Percentiles rank a stretch among this genome's conserved stretches.
Conservation (phyloP, 169 alveolate species). For the Babesia sp. region DNA sequence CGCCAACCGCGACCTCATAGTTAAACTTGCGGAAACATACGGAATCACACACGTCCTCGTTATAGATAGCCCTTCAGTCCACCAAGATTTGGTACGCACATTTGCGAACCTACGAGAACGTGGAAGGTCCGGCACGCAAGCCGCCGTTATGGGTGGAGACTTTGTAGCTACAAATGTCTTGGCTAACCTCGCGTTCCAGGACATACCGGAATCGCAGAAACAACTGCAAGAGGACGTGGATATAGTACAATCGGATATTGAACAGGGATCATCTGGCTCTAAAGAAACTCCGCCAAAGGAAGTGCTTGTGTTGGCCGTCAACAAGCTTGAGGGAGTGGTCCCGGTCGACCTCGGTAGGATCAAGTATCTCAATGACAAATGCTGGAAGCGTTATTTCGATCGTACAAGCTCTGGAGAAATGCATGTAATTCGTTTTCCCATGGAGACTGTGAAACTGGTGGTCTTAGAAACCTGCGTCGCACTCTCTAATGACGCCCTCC, state of each 20-base stretch:
- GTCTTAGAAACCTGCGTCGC: conserved; percentile 44
- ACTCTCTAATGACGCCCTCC: conserved; percentile 72
- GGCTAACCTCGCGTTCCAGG: conserved; percentile 44
- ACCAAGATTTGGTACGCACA: conserved; percentile 68
- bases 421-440: conserved; percentile 61
- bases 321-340: conserved; percentile 76
- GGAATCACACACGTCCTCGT: conserved; percentile 79
- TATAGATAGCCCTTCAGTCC: conserved; percentile 83
- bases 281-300: conserved; percentile 5
- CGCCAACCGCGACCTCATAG: conserved; percentile 72
- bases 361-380: conserved; percentile 41
- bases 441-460: conserved; percentile 34
- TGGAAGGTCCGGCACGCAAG: neutral
- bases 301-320: conserved; percentile 53
- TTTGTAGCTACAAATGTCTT: conserved; percentile 3
- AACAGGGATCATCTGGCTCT: neutral
- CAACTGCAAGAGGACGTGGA: neutral
- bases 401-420: conserved; percentile 25
- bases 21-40: conserved; percentile 77
- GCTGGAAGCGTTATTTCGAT: conserved; percentile 69
- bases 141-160: neutral
- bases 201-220: neutral
- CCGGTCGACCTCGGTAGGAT: conserved; percentile 69
- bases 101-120: conserved; percentile 18
- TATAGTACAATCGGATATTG: neutral